Conservation (phyloP, 495 filamentous ascomycete species). For the Penicillium paxilli region DNA sequence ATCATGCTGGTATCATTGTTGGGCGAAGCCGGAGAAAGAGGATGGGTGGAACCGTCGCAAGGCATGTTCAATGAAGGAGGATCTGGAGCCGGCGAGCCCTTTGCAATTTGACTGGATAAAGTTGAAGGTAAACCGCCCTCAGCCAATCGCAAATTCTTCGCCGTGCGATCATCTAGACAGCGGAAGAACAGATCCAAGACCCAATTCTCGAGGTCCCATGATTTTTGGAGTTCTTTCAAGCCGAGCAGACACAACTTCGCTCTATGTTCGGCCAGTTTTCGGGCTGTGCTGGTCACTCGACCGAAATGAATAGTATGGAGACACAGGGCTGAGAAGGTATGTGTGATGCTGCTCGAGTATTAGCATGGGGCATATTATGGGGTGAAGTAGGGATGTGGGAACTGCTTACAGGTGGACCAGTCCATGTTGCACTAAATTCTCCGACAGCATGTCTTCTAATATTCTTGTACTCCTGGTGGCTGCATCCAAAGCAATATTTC, state of each 20-base stretch:
- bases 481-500: conserved; percentile 41
- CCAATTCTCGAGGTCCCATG: conserved; percentile 50
- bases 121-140: conserved; percentile 14
- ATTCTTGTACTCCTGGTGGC: conserved; percentile 45
- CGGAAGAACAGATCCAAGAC: conserved; percentile 48
- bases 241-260: conserved; percentile 47
- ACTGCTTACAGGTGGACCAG: conserved; percentile 46
- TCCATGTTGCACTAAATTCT: conserved; percentile 45
- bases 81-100: background rate
- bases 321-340: conserved; percentile 47
- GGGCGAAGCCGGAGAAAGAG: background rate
- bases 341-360: conserved; percentile 41
- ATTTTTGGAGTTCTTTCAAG: conserved; percentile 47
- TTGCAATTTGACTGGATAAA: background rate
- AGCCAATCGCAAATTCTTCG: conserved; percentile 34
- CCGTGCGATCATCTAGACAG: conserved; percentile 44
- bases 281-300: conserved; percentile 34
- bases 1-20: background rate
- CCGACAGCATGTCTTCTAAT: conserved; percentile 47
- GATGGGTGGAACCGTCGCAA: background rate
- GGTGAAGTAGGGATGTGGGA: background rate
- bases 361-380: too few relatives aligned
- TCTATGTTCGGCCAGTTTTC: conserved; percentile 47
- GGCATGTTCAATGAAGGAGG: background rate
- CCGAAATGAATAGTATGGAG: conserved; percentile 48